Evolutionary conservation across 2,329 filamentous ascomycete species (phyloP).

Genomic region (Exophiala xenobiotica): DNA sequence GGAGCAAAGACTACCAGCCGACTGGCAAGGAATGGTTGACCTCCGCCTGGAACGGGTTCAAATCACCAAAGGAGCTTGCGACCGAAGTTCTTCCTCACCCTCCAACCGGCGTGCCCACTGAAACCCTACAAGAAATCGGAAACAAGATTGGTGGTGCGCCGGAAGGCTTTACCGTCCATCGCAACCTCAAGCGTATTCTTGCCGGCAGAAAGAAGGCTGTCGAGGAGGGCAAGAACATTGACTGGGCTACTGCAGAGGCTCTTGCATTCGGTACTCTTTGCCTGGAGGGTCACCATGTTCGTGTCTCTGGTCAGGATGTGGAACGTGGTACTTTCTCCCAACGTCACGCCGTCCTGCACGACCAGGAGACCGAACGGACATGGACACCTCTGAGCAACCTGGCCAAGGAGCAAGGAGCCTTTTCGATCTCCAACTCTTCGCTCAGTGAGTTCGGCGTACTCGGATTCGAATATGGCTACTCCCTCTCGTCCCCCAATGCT

Average conservation of each 20-base stretch:
- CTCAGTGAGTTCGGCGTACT: slow-evolving; percentile 72
- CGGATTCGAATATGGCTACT: slow-evolving; percentile 98
- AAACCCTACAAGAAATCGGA: slow-evolving; percentile 77
- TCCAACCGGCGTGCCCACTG: slow-evolving; percentile 73
- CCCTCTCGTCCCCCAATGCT: slow-evolving; percentile 90
- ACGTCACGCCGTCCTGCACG: slow-evolving; percentile 93
- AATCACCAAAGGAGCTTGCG: slow-evolving; percentile 94
- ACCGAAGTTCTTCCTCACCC: slow-evolving; percentile 91
- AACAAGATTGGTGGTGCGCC: slow-evolving; percentile 74
- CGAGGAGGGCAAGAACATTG: slow-evolving; percentile 86
- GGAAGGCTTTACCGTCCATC: slow-evolving; percentile 84
- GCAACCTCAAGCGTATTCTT: slow-evolving; percentile 96
- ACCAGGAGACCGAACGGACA: slow-evolving; percentile 90
- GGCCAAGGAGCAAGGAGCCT: slow-evolving; percentile 87
- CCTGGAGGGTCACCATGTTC: slow-evolving; percentile 91
- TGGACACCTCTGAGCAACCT: slow-evolving; percentile 91
- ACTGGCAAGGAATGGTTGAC: slow-evolving; percentile 98
- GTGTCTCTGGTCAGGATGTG: slow-evolving; percentile 97
- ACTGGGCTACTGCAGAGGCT: slow-evolving; percentile 96
- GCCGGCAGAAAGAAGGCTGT: slow-evolving; percentile 87
- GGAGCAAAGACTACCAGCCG: slow-evolving; percentile 96
- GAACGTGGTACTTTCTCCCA: slow-evolving; percentile 99
- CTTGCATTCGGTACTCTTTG: slow-evolving; percentile 91
- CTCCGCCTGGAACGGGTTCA: slow-evolving; percentile 98
- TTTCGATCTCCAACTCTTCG: slow-evolving; percentile 96